Conservation (phyloP, 2,329 filamentous ascomycete species). For the Lithohypha guttulata region DNA sequence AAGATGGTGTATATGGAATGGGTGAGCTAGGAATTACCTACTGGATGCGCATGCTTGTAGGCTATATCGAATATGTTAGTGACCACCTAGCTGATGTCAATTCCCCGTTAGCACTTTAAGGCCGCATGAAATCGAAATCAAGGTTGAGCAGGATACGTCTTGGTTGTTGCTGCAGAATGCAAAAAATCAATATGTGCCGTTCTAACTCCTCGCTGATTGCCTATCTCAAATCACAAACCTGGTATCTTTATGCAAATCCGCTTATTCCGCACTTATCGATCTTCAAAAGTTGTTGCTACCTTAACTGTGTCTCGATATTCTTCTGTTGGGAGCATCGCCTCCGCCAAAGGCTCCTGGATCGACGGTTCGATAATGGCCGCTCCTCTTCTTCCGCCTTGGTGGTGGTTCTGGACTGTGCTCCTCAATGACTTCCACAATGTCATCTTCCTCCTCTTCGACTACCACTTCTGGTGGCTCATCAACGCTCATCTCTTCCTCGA, state of each 20-base stretch:
- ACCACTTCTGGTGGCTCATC: conserved; percentile 9
- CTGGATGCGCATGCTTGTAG: background rate
- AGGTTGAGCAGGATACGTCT: background rate
- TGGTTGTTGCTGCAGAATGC: background rate
- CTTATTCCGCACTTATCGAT: too few species aligned
- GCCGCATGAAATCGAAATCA: too few species aligned
- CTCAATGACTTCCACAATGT: conserved; percentile 23
- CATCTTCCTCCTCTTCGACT: conserved; percentile 17
- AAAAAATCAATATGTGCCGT: conserved; percentile 1
- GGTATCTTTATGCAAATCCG: too few species aligned
- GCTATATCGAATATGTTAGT: background rate
- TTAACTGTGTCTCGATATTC: conserved; percentile 8
- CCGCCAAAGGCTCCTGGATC: conserved; percentile 22
- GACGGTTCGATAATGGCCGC: conserved; percentile 21
- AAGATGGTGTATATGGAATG: background rate
- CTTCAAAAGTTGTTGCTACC: background rate
- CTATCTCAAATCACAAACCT: background rate
- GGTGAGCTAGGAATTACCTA: background rate
- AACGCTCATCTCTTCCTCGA: conserved; percentile 6
- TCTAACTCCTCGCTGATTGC: background rate
- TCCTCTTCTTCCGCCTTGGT: conserved; percentile 10
- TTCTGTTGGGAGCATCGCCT: conserved; percentile 16
- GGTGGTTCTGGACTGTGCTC: conserved; percentile 20
- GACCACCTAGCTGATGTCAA: background rate
- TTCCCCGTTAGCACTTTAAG: too few species aligned